A percentile compares a stretch with the other conserved stretches of the same genome.
Conservation (phyloP, 768 basidiomycete species). For the Suillus alpinus region DNA sequence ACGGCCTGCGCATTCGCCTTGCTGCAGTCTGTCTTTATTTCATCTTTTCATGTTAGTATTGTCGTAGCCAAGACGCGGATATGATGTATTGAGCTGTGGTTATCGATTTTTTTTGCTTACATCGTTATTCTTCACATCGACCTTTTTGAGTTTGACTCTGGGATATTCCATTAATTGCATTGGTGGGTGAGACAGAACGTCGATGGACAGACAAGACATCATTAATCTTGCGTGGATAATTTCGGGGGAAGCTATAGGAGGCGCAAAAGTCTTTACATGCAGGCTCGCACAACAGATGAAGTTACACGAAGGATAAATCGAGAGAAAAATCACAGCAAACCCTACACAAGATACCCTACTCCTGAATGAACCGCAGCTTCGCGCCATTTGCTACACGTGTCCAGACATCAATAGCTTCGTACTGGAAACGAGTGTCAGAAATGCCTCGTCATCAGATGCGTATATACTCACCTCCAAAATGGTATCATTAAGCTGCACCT, state of each 20-base stretch:
- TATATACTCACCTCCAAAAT: conserved; percentile 63
- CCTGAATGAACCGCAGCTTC: conserved; percentile 66
- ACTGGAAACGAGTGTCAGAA: conserved; percentile 46
- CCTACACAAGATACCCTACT: conserved; percentile 11
- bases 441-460: conserved; percentile 6
- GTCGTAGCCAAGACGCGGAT: neutral
- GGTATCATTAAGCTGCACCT: conserved; percentile 84
- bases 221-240: neutral
- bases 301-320: neutral
- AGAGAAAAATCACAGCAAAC: neutral
- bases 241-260: neutral
- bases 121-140: neutral
- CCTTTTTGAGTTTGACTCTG: neutral
- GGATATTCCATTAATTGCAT: neutral
- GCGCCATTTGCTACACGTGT: conserved; percentile 80
- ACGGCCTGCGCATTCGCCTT: too few relatives aligned
- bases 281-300: neutral
- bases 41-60: too few relatives aligned
- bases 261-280: neutral
- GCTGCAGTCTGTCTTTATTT: too few relatives aligned
- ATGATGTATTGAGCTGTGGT: neutral
- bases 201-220: neutral
- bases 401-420: conserved; percentile 82
- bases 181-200: neutral
- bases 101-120: neutral